Base-by-base conservation (phyloP, 176 grass and related monocot species). In the Pontederia paniculata region DNA sequence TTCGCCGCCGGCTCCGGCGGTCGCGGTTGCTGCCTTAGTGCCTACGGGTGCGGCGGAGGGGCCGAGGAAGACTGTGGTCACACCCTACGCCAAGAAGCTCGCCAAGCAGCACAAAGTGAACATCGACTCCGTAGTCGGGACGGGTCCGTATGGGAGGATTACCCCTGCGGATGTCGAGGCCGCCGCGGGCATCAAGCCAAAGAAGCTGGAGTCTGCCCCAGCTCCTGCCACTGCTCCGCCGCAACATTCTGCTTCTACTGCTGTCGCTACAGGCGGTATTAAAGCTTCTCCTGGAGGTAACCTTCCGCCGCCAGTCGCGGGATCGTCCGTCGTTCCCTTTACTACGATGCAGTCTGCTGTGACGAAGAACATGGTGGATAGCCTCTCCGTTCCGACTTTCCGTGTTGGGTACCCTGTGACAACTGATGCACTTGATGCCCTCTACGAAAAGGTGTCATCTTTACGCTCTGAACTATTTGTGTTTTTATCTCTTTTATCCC, bases 361-460 rank as follows among this genome's bases (percentile, higher is more conserved):
- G 52, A 84, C 83, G 58, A 88, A 79, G 80, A 94, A 88, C 77
- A 94, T 94, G 88, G 31, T 84, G 67, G 88, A 84, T n/a, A n/a
- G n/a, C n/a, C n/a, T n/a, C n/a, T n/a, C n/a, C n/a, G n/a, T n/a
- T n/a, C n/a, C n/a, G n/a, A 88, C 52, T n/a, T n/a, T n/a, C n/a
- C n/a, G n/a, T n/a, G n/a, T n/a, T n/a, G n/a, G n/a, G n/a, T n/a
- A n/a, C n/a, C 72, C 80, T 9, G 37, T 94, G 48, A 67, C 18
- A 4, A 88, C 83, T 10, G 77, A 88, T 63, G 86, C 79, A 59
- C 77, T 94, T 9, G 80, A 88, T 17, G 37, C 71, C 17, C 77
- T 88, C 2, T 94, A 81, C n/a, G n/a, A n/a, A n/a, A n/a, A n/a
- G n/a, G n/a, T n/a, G n/a, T n/a, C n/a, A n/a, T n/a, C n/a, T n/a